Base-by-base conservation (phyloP, 2,329 filamentous ascomycete genomes). In the Ophiostoma triangulosporum region DNA sequence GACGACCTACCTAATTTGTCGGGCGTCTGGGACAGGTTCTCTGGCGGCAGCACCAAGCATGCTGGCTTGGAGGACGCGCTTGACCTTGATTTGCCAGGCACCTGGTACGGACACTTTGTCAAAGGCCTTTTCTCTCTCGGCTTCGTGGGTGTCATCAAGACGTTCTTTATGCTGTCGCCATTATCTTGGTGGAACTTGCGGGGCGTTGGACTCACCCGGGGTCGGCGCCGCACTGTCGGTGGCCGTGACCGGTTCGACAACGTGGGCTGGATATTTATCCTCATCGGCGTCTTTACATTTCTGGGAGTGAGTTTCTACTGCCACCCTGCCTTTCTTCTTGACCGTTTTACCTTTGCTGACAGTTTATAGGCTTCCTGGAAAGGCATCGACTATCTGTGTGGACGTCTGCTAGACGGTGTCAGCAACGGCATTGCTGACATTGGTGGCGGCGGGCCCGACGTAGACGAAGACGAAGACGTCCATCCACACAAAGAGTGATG, bases 41-140 rank as follows among this genome's bases (percentile, higher is more conserved):
- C 17, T 14, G 20, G 38, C 14, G 48, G 51, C 20, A 46, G 54
- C n/a, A 46, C 68, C 56, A 69, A 62, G 57, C 73, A 77, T 11
- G 70, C 73, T 77, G 55, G 65, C 74, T 12, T 68, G 68, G 1
- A 15, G 6, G 45, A 12, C 26, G 24, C 11, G 14, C 14, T 26
- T 1, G 24, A 45, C 22, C 11, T 29, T 5, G 43, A 27, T 27
- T 24, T 29, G 6, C 27, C 8, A 8, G 38, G 31, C 20, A 17
- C 80, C 1, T 97, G 91, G 91, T 62, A 73, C 6, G 81, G 86
- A 61, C 93, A 98, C 64, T 93, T 96, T 60, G 58, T 86, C 55
- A 96, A 96, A 67, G 93, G 93, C 0, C 75, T 96, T 60, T 83
- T 91, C n/a, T 91, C 88, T 5, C 76, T 97, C 50, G 93, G 93